A percentile compares a stretch with the other conserved stretches of the same genome.
These are phyloP conservation scores for Lentinula sp. DNA, from an alignment of 768 basidiomycete genomes.

Conservation along the genomic window DNA sequence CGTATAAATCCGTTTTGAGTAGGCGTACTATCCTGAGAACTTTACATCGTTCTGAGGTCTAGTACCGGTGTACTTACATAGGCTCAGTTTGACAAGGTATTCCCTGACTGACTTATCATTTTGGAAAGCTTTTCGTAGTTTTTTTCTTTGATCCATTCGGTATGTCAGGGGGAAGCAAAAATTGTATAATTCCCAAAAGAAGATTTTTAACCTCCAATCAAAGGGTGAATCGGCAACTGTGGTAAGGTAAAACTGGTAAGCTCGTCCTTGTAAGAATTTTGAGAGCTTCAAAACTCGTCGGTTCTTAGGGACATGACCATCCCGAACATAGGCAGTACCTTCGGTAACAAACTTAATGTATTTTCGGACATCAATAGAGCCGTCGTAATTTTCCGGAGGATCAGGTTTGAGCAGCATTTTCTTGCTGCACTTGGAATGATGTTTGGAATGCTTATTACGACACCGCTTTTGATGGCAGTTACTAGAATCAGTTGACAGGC, in stretches of 20 bases:
- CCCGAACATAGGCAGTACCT: constrained; percentile 2
- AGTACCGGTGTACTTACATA: too few relatives aligned
- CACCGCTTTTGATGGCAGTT: too few relatives aligned
- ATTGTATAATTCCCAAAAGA: constrained; percentile 1
- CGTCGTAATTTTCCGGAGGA: constrained; percentile 2
- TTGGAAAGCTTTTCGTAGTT: constrained; percentile 5
- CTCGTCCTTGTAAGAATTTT: neutral
- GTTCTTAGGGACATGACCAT: constrained; percentile 3
- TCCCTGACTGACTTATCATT: constrained; percentile 19
- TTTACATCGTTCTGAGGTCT: too few relatives aligned
- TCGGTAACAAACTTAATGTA: constrained; percentile 3
- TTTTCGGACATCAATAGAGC: neutral
- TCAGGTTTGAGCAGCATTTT: neutral
- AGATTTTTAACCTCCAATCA: neutral
- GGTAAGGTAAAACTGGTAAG: neutral
- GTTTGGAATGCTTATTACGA: too few relatives aligned
- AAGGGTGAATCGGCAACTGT: constrained; percentile 1
- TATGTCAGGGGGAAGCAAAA: constrained; percentile 9
- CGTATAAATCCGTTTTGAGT: too few relatives aligned
- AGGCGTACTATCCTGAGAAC: too few relatives aligned
- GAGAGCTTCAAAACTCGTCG: neutral
- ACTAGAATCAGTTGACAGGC: too few relatives aligned
- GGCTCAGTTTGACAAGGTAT: constrained; percentile 7
- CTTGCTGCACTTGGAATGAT: too few relatives aligned
- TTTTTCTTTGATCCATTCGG: constrained; percentile 17